These are phyloP conservation scores for Paramecium sexaurelia DNA, from an alignment of 73 alveolate species.

Conservation along the genomic window DNA sequence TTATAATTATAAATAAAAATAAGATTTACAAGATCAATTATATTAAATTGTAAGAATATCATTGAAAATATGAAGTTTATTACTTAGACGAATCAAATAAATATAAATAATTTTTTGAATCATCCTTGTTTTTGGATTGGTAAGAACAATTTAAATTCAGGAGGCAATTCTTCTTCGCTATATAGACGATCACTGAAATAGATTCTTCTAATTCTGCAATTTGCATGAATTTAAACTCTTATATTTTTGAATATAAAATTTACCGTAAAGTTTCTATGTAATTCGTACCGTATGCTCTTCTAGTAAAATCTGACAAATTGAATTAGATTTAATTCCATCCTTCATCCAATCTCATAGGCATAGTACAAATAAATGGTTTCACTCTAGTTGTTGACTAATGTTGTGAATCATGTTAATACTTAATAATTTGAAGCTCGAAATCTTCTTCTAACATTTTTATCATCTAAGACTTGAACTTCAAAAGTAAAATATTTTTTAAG, in stretches of 20 bases:
- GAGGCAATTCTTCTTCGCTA: conserved; percentile 83
- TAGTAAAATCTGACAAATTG: conserved; percentile 88
- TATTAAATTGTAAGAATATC: too few species aligned
- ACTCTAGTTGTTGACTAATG: conserved; percentile 95
- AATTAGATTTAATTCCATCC: conserved; percentile 92
- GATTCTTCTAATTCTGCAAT: conserved; percentile 88
- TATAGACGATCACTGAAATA: conserved; percentile 81
- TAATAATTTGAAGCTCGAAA: conserved; percentile 98
- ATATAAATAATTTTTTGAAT: neutral
- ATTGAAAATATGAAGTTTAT: too few species aligned
- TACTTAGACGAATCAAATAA: neutral
- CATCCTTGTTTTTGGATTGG: conserved; percentile 71
- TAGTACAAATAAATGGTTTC: conserved; percentile 98
- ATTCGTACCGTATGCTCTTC: conserved; percentile 86
- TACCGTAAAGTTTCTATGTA: conserved; percentile 80
- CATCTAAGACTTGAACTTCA: conserved; percentile 98
- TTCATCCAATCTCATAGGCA: conserved; percentile 90
- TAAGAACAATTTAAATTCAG: conserved; percentile 84
- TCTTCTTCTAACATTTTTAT: conserved; percentile 97
- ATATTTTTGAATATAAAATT: neutral
- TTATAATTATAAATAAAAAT: too few species aligned
- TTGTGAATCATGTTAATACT: conserved; percentile 83
- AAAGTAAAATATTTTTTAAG: conserved; percentile 97
- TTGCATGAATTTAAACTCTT: conserved; percentile 84
- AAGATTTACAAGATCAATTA: too few species aligned